Evolutionary conservation across 148 eudicot species (phyloP).

Genomic region (Chenopodium album): DNA sequence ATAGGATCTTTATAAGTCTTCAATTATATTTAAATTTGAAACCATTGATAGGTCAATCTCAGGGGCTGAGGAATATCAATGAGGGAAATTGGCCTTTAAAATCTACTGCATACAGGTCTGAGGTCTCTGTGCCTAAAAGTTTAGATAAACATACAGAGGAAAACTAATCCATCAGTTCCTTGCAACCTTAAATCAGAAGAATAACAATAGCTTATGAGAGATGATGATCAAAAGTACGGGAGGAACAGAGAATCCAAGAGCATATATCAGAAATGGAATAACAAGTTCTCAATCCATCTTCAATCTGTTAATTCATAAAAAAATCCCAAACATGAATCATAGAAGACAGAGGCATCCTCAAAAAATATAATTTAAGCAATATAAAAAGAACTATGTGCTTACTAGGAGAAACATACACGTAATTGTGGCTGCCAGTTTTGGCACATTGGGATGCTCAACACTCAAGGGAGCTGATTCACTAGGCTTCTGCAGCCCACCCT

Average conservation of each 20-base stretch:
- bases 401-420: constrained; percentile 37
- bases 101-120: neutral
- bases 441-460: constrained; percentile 29
- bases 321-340: too few species aligned
- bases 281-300: neutral
- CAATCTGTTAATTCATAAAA: neutral
- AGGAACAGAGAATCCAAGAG: neutral
- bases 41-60: neutral
- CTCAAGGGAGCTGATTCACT: constrained; percentile 25
- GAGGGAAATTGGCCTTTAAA: too few species aligned
- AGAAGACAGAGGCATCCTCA: neutral
- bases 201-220: neutral
- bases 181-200: neutral
- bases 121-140: neutral
- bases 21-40: too few species aligned
- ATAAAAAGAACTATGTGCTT: neutral
- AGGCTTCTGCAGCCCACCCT: constrained; percentile 45
- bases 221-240: neutral
- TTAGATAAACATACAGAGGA: neutral
- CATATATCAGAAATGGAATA: neutral
- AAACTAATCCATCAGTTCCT: neutral
- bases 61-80: neutral
- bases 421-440: constrained; percentile 26
- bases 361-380: neutral
- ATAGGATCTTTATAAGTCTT: neutral